phyloP scores from a whole-genome alignment of 1,284 basidiomycete genomes.

The Rhodotorula sp. region DNA sequence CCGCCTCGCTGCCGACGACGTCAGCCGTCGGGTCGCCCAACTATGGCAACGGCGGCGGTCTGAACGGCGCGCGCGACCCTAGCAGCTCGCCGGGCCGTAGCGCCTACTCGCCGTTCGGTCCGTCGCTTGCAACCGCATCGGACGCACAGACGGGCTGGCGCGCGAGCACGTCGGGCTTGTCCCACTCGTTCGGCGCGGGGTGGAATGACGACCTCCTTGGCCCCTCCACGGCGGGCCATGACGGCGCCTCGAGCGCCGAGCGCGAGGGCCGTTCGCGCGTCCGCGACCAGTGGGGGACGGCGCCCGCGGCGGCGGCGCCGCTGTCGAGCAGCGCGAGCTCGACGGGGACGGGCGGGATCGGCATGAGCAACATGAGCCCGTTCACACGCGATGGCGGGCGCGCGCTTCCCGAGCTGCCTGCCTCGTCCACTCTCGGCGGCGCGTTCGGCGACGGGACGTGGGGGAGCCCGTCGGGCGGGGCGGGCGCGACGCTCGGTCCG shows the following conservation, averaged over 20 bases:
- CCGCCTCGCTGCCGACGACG: slow-evolving; percentile 33
- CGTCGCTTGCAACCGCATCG: not conserved
- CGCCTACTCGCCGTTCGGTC: slow-evolving; percentile 13
- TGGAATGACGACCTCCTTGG: slow-evolving; percentile 24
- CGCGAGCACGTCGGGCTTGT: slow-evolving; percentile 1
- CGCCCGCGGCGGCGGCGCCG: not conserved
- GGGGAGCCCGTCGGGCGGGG: slow-evolving; percentile 6
- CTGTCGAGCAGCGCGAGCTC: slow-evolving; percentile 11
- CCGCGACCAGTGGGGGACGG: slow-evolving; percentile 19
- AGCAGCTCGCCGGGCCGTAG: not conserved
- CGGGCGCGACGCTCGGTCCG: slow-evolving; percentile 11
- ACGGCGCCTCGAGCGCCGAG: slow-evolving; percentile 12
- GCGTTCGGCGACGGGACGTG: slow-evolving; percentile 9
- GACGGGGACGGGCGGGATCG: slow-evolving; percentile 37
- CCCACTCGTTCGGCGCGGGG: slow-evolving; percentile 30
- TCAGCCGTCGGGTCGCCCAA: slow-evolving; percentile 22
- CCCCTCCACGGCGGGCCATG: not conserved
- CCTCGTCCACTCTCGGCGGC: not conserved
- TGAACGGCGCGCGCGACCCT: not conserved
- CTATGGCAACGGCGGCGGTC: not conserved
- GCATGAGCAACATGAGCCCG: slow-evolving; percentile 47
- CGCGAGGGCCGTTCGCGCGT: slow-evolving; percentile 30
- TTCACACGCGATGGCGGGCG: slow-evolving; percentile 43
- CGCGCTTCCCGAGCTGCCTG: slow-evolving; percentile 16
- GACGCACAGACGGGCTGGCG: slow-evolving; percentile 21